phyloP scores from a whole-genome alignment of 202 grass and related monocot genomes.

The Setaria italica region DNA sequence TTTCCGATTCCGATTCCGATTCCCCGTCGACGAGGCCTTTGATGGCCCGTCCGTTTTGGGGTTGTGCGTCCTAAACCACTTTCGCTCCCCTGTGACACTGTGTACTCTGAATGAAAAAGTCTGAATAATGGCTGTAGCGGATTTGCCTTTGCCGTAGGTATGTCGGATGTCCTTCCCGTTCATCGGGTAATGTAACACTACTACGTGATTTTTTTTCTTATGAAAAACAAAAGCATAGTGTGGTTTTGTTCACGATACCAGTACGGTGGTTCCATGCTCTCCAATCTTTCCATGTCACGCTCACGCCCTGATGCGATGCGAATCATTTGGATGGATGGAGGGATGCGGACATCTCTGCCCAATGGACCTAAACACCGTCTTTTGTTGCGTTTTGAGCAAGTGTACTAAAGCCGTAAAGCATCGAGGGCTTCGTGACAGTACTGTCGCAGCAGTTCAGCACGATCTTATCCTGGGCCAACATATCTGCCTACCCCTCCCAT shows the following conservation, averaged over 20 bases:
- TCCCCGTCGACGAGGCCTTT: not conserved
- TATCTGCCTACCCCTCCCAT: too few relatives aligned
- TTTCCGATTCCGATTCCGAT: conserved; percentile 13
- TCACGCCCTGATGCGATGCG: too few relatives aligned
- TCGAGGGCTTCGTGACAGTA: too few relatives aligned
- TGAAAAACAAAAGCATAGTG: not conserved
- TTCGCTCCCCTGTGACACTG: too few relatives aligned
- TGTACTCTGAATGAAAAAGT: not conserved
- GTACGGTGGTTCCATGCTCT: not conserved
- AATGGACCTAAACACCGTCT: too few relatives aligned
- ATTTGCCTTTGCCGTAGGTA: not conserved
- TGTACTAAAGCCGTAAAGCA: too few relatives aligned
- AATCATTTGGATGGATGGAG: too few relatives aligned
- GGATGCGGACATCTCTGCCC: too few relatives aligned
- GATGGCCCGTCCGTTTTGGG: conserved; percentile 1
- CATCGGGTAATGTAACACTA: not conserved
- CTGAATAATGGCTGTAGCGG: conserved; percentile 46
- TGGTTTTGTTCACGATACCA: conserved; percentile 6
- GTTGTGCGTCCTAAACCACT: not conserved
- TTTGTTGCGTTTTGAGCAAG: too few relatives aligned
- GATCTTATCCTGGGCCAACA: too few relatives aligned
- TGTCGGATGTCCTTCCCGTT: not conserved
- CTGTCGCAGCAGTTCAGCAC: too few relatives aligned
- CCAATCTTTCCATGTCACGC: not conserved
- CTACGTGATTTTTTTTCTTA: conserved; percentile 13